Base-by-base conservation (phyloP, 805 yeast species). In the Saccharomycopsis sp. region DNA sequence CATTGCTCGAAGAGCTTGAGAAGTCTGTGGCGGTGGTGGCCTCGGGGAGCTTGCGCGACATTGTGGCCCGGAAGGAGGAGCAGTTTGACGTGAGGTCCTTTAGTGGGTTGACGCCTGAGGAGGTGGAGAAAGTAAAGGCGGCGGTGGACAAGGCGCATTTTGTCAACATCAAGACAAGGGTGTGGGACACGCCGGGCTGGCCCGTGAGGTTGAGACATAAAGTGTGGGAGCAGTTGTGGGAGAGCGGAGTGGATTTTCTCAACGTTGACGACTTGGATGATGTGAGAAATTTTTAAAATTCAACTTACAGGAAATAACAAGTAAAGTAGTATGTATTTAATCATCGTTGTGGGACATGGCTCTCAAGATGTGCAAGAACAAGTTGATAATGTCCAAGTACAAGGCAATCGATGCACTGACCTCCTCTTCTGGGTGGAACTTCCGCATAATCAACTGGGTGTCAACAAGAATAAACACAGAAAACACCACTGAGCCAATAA, bases 301-400 rank as follows among this genome's bases (percentile, higher is more conserved):
- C n/a, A n/a, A n/a, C n/a, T 16, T 30, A 3, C 4, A 30, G 18
- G 7, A 5, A 4, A 16, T 33, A 4, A 4, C 8, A 16, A 17
- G 36, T 20, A 19, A 34, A 34, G 16, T 17, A 13, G 26, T 16
- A 25, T 22, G 12, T 35, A 25, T 9, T 4, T 43, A 33, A 23
- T 43, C 43, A 34, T 45, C 42, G 26, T 36, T 38, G 23, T 39
- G 41, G 9, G 47, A 40, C 15, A 84, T 61, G 30, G 85, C 69
- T 48, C 94, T 67, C 56, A 86, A 68, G 46, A 87, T 77, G 60
- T 74, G 76, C 49, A 86, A 57, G 64, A 86, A 87, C 61, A 86
- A 67, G 61, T 86, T 86, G 60, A 87, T 66, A 35, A 85, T 73
- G 57, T 86, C 96, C 65, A 86, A 68, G 58, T 87, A 86, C 48